phyloP scores from a whole-genome alignment of 2,329 filamentous ascomycete genomes.

The Fusarium nygamai region DNA sequence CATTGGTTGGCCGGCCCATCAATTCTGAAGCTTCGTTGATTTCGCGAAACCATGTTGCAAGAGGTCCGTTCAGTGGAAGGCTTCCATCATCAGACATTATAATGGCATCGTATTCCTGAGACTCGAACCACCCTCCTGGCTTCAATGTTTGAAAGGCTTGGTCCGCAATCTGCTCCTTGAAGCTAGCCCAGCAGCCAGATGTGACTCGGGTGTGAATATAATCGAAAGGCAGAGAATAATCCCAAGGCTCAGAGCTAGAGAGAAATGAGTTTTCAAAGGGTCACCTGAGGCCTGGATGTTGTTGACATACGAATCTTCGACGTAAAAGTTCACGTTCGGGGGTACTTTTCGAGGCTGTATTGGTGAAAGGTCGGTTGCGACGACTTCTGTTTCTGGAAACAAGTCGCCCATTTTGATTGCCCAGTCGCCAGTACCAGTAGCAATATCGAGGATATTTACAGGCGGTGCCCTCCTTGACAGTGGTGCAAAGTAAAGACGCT shows the following conservation, averaged over 20 bases:
- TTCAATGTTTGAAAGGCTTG: constrained; percentile 60
- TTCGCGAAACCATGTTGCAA: constrained; percentile 54
- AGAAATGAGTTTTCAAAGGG: background rate
- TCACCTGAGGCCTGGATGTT: background rate
- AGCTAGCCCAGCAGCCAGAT: constrained; percentile 60
- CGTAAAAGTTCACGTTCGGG: constrained; percentile 77
- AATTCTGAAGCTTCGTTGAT: constrained; percentile 51
- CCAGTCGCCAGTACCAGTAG: constrained; percentile 65
- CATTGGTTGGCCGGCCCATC: constrained; percentile 51
- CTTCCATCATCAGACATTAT: constrained; percentile 58
- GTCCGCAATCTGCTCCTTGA: constrained; percentile 60
- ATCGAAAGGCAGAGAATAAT: constrained; percentile 64
- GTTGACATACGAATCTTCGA: constrained; percentile 68
- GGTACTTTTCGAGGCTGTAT: constrained; percentile 74
- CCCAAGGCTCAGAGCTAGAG: constrained; percentile 59
- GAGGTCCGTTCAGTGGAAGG: constrained; percentile 50
- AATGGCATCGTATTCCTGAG: constrained; percentile 57
- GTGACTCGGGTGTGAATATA: constrained; percentile 64
- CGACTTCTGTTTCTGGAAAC: constrained; percentile 67
- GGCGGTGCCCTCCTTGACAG: constrained; percentile 50
- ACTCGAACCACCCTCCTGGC: constrained; percentile 66
- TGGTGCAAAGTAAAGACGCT: constrained; percentile 56
- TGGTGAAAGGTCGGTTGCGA: constrained; percentile 73
- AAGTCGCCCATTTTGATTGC: constrained; percentile 73
- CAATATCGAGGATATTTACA: constrained; percentile 53